phyloP scores from a whole-genome alignment of 352 stramenopile species.

The Phytophthora tubulina region DNA sequence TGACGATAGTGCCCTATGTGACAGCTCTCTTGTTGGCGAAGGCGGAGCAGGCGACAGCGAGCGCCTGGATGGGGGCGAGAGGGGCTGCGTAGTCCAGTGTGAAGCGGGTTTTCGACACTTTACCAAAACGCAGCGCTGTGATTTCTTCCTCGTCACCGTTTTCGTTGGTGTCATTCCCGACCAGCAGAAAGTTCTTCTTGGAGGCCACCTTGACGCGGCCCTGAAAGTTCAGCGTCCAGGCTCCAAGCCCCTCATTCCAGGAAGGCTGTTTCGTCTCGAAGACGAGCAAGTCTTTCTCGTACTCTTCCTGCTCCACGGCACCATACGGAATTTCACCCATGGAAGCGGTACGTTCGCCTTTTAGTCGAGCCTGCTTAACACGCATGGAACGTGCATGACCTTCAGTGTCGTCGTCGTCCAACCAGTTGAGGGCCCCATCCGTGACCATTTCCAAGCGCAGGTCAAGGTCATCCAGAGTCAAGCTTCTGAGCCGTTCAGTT shows the following conservation, averaged over 20 bases:
- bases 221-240: conserved; percentile 93
- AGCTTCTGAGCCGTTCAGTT: conserved; percentile 60
- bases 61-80: conserved; percentile 79
- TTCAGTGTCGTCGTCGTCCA: conserved; percentile 66
- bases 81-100: conserved; percentile 82
- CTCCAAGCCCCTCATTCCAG: conserved; percentile 85
- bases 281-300: conserved; percentile 77
- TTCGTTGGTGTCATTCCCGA: conserved; percentile 62
- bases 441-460: conserved; percentile 49
- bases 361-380: conserved; percentile 42
- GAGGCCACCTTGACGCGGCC: conserved; percentile 90
- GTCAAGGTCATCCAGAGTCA: conserved; percentile 71
- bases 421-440: conserved; percentile 45
- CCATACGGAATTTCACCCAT: conserved; percentile 58
- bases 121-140: conserved; percentile 80
- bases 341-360: conserved; percentile 39
- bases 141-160: conserved; percentile 62
- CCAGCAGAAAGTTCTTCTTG: conserved; percentile 94
- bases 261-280: conserved; percentile 87
- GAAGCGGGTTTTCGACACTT: conserved; percentile 85
- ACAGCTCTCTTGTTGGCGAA: conserved; percentile 90
- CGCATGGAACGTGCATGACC: conserved; percentile 48
- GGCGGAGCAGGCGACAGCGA: conserved; percentile 82
- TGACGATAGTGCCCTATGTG: conserved; percentile 53
- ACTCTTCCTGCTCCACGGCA: conserved; percentile 78